Base-by-base conservation (phyloP, 2,329 filamentous ascomycete species). In the Aspergillus nomiae region DNA sequence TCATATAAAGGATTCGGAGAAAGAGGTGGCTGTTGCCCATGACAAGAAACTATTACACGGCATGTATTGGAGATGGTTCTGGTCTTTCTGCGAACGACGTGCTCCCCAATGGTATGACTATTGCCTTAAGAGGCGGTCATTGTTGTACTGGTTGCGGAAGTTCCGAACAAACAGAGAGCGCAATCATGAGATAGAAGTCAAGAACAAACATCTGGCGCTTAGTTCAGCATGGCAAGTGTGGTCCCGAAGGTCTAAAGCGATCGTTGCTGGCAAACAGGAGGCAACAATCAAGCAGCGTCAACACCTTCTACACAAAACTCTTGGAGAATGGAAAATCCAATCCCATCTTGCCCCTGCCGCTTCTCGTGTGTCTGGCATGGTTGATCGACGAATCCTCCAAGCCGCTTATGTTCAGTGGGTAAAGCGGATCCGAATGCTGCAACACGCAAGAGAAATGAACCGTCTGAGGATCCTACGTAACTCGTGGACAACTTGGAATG, bases 401-500 rank as follows among this genome's bases (percentile, higher is more conserved):
- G 79, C 78, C 21, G 75, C 78, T 14, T 81, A 88, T 38, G 71
- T 73, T 10, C 74, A 78, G 21, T 89, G 87, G 87, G 77, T 79
- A 16, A 74, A 78, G 28, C 82, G 79, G 55, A 66, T 78, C 56
- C 72, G 76, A 45, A 77, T 82, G 67, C 77, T 82, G 38, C 77
- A 76, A 54, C 77, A 82, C 67, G 87, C 87, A 21, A 75, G 77
- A 26, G 74, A 80, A 56, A 76, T 85, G 36, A 81, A 89, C 70
- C 82, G 78, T 12, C 73, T 79, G 66, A 83, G 86, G 53, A 72
- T 89, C 32, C 70, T 88, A 56, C 83, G 82, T 56, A 87, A 86
- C 71, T 80, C 85, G 4, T 87, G 85, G 79, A 87, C 83, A 1
- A 77, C 79, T 12, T 90, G 88, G 88, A 89, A 89, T 65, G 85